Conservation (phyloP, 139 green algal genomes). For the Auxenochlorella protothecoides region DNA sequence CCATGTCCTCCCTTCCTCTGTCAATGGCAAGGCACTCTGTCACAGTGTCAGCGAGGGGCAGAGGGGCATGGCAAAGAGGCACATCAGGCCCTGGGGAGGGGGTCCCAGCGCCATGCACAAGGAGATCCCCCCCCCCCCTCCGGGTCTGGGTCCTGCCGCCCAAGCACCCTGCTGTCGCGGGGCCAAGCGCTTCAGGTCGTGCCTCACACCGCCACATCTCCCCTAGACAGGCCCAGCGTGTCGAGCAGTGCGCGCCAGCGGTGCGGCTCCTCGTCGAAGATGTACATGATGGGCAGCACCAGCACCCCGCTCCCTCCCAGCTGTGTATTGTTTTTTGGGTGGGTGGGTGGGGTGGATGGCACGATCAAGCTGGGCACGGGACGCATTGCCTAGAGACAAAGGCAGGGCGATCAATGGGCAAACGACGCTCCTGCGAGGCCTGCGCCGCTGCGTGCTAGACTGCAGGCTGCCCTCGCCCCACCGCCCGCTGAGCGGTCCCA, state of each 20-base stretch:
- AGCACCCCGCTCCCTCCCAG: constrained; percentile 88
- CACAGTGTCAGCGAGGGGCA: background rate
- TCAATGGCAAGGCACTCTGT: background rate
- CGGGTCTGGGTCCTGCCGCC: background rate
- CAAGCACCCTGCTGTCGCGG: background rate
- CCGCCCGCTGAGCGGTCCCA: no score
- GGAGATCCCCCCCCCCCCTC: no score
- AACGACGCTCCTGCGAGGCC: no score
- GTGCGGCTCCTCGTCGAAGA: constrained; percentile 93
- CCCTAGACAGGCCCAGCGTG: constrained; percentile 35
- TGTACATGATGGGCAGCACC: constrained; percentile 96
- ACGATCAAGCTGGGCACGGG: no score
- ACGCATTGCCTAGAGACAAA: no score
- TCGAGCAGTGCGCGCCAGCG: constrained; percentile 72
- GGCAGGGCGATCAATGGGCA: no score
- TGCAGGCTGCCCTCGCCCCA: no score
- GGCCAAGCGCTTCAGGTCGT: background rate
- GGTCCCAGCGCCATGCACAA: no score
- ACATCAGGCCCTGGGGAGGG: no score
- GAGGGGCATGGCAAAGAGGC: background rate
- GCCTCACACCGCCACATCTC: background rate
- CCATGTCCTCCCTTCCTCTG: background rate
- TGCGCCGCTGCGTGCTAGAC: no score
- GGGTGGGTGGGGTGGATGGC: no score
- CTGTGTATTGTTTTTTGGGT: background rate